Evolutionary conservation across 345 rosid genomes (phyloP), one percentile per base, ranked within the genome.

Genomic region (Hibiscus syriacus): DNA sequence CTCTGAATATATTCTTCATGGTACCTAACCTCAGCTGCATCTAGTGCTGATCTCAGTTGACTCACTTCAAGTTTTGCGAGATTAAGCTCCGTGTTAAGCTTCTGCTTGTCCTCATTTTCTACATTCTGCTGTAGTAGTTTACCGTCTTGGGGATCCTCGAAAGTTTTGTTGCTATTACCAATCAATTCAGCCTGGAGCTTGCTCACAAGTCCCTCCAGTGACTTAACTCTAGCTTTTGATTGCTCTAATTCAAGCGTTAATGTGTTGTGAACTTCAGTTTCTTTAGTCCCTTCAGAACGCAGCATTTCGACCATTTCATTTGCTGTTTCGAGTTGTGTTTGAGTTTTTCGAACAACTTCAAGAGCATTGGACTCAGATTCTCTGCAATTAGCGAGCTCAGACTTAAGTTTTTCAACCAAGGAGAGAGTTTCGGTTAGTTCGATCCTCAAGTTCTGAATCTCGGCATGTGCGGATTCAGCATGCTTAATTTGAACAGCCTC

Each of bases 1-100:
- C 97, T 89, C 48, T 73, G 94, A 32, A 93, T 86, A 69, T 89
- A 88, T 79, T 90, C 97, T 74, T 89, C 96, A 54, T 93, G 96
- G 73, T 90, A 90, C 80, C 90, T 80, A 14, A 80, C 71, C 83
- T 94, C 99, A 11, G 92, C 84, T 9, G 82, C 85, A 79, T 85
- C 92, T 16, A 92, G 67, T 53, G 85, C 89, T 30, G 89, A 81
- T 80, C 80, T 84, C 77, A 92, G 67, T n/a, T 88, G 93, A 22
- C 75, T 71, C 69, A 84, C 76, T 85, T 90, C 97, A 43, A 65
- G 55, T 56, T 83, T 87, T 27, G 85, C 77, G 22, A 8, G 38
- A 75, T 81, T 72, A 39, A 83, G 85, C 75, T 90, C 98, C 19
- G 67, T 69, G 58, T 82, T 81, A 23, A 92, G 88, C 79, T 80